phyloP scores from a whole-genome alignment of 345 rosid genomes.

The Chamaenerion angustifolium region DNA sequence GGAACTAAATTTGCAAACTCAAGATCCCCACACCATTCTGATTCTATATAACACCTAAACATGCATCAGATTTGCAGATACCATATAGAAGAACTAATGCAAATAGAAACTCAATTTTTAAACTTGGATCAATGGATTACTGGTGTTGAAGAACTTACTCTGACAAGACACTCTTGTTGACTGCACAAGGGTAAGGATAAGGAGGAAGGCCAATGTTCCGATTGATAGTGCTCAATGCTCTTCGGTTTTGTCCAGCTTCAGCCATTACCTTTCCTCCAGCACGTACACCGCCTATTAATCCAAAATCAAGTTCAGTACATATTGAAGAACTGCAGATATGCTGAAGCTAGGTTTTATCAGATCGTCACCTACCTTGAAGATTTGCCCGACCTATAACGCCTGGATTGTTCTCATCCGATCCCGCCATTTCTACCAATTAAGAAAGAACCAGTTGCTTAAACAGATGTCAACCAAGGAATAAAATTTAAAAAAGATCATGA shows the following conservation, averaged over 20 bases:
- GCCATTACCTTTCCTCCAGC: conserved; percentile 45
- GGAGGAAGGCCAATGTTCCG: conserved; percentile 48
- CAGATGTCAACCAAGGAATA: conserved; percentile 6
- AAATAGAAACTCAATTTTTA: not conserved
- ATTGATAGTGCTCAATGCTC: conserved; percentile 62
- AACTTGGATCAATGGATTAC: not conserved
- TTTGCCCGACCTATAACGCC: conserved; percentile 44
- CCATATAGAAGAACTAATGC: not conserved
- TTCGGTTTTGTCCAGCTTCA: conserved; percentile 36
- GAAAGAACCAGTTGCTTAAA: conserved; percentile 1
- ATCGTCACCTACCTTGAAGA: conserved; percentile 28
- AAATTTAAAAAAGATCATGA: conserved; percentile 4
- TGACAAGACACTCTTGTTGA: conserved; percentile 42
- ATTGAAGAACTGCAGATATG: too few species aligned
- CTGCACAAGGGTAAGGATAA: conserved; percentile 47
- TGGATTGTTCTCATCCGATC: conserved; percentile 69
- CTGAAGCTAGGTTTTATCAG: too few species aligned
- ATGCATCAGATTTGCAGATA: too few species aligned
- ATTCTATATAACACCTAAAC: too few species aligned
- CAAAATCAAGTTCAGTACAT: not conserved
- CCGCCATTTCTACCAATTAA: conserved; percentile 35
- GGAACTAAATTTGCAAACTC: too few species aligned
- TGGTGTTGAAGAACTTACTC: conserved; percentile 31
- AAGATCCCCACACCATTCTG: too few species aligned
- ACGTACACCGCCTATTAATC: conserved; percentile 30